Evolutionary conservation across 1,139 yeast genomes (phyloP), one percentile per base, ranked within the genome.

Genomic region (Meyerozyma guilliermondii): DNA sequence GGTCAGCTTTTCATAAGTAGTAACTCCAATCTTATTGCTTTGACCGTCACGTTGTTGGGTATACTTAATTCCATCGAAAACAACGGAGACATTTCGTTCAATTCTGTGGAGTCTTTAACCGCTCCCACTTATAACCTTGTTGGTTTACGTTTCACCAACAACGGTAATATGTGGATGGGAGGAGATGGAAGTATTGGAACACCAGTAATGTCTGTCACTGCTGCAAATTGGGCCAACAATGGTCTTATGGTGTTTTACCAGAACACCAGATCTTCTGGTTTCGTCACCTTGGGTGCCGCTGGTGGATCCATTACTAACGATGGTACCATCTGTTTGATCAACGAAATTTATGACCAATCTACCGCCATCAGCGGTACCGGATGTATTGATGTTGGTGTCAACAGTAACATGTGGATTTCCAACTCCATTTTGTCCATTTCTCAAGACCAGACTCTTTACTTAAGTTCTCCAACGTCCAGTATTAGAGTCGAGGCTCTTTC

Each of bases 271-370:
- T 40, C 47, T 26, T 36, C 46, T 23, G 55, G 56, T 23, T 38
- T 48, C 45, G 54, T 54, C 35, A 42, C 43, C 27, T 47, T 54
- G 30, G 61, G 62, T 33, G 38, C 42, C 35, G 23, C 46, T 14
- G 17, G 7, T 13, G 29, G 35, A 16, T 40, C 52, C 16, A 55
- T 67, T 31, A 51, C 50, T 22, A 65, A 65, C 43, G 51, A 52
- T 36, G 69, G 68, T 49, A 56, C 58, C 33, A 62, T 65, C 42
- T 65, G 70, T 54, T 53, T 64, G 36, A 46, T 48, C 33, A 55
- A 59, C 41, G 50, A 53, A 33, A 54, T 46, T 8, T 64, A 58
- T 46, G 48, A 47, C 30, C 68, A 63, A 46, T 42, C 58, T n/a
- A 54, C 65, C 20, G 41, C 41, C 14, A 54, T 65, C 35, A 20